Percentiles rank a stretch among this genome's conserved stretches.
Conservation (phyloP, 2,329 filamentous ascomycete genomes). For the Penicillium sp. region DNA sequence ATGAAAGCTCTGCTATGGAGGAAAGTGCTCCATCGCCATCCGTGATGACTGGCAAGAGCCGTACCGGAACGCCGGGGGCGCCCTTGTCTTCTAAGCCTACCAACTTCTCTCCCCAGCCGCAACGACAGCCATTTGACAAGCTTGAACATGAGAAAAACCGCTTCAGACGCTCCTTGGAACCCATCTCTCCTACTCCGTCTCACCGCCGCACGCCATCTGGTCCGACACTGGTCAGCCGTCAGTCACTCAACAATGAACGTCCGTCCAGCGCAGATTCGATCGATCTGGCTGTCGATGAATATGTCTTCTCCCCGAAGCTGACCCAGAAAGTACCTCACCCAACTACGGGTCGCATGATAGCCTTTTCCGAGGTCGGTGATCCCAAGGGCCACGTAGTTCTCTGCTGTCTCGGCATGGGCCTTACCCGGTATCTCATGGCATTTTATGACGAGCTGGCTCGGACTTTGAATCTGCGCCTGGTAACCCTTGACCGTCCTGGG, state of each 20-base stretch:
- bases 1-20: slow-evolving; percentile 34
- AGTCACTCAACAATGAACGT: slow-evolving; percentile 65
- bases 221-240: slow-evolving; percentile 43
- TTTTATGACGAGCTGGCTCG: slow-evolving; percentile 96
- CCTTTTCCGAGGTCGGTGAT: slow-evolving; percentile 95
- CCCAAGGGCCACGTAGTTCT: slow-evolving; percentile 89
- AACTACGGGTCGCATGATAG: slow-evolving; percentile 82
- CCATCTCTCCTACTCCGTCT: slow-evolving; percentile 28
- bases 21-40: slow-evolving; percentile 72
- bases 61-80: slow-evolving; percentile 29
- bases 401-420: slow-evolving; percentile 95
- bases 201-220: slow-evolving; percentile 45
- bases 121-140: slow-evolving; percentile 34
- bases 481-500: slow-evolving; percentile 91
- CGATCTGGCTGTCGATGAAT: slow-evolving; percentile 83
- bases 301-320: slow-evolving; percentile 77
- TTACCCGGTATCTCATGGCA: slow-evolving; percentile 92
- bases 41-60: slow-evolving; percentile 62
- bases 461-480: slow-evolving; percentile 83
- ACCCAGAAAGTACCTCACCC: slow-evolving; percentile 88
- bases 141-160: slow-evolving; percentile 32
- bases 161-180: slow-evolving; percentile 34
- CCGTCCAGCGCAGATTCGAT: slow-evolving; percentile 82
- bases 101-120: slow-evolving; percentile 28
- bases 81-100: slow-evolving; percentile 33